phyloP scores from a whole-genome alignment of 2,329 filamentous ascomycete genomes.

The Ceratocystis diversiconidia region DNA sequence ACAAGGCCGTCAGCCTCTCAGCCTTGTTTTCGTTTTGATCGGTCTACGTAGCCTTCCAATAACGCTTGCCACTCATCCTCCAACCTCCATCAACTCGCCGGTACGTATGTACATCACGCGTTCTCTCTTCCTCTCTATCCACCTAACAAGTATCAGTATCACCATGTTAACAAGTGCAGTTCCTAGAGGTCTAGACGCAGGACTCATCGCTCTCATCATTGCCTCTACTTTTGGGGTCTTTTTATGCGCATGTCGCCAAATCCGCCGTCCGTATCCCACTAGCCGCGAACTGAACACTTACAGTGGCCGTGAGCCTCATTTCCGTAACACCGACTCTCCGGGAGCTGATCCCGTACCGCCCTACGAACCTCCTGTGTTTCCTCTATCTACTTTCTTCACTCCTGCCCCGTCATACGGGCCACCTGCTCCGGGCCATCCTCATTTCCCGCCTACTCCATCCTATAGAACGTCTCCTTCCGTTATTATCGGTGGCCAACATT shows the following conservation, averaged over 20 bases:
- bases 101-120: conserved; percentile 1
- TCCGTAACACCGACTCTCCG: conserved; percentile 11
- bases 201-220: conserved; percentile 13
- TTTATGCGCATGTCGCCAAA: conserved; percentile 13
- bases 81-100: not conserved
- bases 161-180: not conserved
- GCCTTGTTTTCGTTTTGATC: conserved; percentile 9
- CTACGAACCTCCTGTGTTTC: conserved; percentile 13
- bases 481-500: not conserved
- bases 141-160: conserved; percentile 3
- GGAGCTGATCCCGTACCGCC: conserved; percentile 16
- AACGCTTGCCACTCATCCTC: not conserved
- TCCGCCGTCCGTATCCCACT: conserved; percentile 6
- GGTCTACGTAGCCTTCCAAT: not conserved
- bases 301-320: not conserved
- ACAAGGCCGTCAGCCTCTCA: not conserved
- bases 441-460: not conserved
- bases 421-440: not conserved
- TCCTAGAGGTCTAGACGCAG: conserved; percentile 11
- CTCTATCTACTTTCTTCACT: conserved; percentile 5
- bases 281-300: not conserved
- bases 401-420: not conserved
- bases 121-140: not conserved
- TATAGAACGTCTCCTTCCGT: not conserved
- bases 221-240: conserved; percentile 16